These are phyloP conservation scores for Lobosporangium transversale DNA, from an alignment of 192 early-diverging fungal genomes.

Conservation along the genomic window DNA sequence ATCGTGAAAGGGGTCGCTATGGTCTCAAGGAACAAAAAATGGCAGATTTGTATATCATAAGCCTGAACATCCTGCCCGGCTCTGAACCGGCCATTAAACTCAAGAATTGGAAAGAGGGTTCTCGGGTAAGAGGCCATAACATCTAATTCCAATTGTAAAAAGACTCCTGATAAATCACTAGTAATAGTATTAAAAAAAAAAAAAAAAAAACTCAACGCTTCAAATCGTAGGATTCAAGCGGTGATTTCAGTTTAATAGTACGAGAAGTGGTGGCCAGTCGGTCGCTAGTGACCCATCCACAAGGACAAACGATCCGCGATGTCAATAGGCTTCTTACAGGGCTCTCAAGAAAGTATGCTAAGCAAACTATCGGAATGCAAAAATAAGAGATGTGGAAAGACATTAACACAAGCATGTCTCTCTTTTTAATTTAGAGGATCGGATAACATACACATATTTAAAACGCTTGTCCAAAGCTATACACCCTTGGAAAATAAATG, in stretches of 20 bases:
- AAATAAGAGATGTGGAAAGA: not conserved
- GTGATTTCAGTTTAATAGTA: constrained; percentile 70
- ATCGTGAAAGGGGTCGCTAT: constrained; percentile 68
- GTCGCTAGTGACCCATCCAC: constrained; percentile 57
- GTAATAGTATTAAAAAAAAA: not conserved
- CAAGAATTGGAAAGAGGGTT: constrained; percentile 67
- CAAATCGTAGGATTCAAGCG: constrained; percentile 66
- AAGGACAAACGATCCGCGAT: constrained; percentile 67
- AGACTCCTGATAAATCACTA: not conserved
- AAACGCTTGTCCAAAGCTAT: constrained; percentile 63
- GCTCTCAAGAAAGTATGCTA: constrained; percentile 36
- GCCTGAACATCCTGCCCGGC: constrained; percentile 63
- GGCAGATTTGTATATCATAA: constrained; percentile 70
- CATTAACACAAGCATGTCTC: not conserved
- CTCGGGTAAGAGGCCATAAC: constrained; percentile 16
- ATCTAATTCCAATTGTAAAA: not conserved
- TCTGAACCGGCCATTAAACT: constrained; percentile 70
- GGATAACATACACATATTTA: constrained; percentile 60
- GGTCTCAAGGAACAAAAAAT: constrained; percentile 74
- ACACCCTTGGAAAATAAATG: constrained; percentile 79
- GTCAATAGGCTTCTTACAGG: constrained; percentile 61
- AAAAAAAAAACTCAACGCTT: not conserved
- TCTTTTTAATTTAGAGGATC: constrained; percentile 28
- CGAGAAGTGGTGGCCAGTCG: constrained; percentile 58
- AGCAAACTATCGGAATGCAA: not conserved